Evolutionary conservation across 176 grass and related monocot genomes (phyloP), one percentile per base, ranked within the genome.

Genomic region (Metroxylon sagu): DNA sequence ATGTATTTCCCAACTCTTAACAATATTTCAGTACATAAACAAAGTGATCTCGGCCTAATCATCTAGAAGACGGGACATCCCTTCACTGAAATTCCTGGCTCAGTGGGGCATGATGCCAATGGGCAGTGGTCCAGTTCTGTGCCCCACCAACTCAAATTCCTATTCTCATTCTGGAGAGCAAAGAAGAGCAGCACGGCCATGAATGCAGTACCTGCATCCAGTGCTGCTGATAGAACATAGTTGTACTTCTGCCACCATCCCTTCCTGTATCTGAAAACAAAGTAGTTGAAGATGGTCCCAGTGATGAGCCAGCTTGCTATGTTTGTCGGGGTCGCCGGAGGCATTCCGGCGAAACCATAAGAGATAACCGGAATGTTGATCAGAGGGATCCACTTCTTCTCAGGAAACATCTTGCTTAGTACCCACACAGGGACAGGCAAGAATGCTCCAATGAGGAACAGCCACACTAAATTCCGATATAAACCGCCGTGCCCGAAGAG

Each of bases 181-280:
- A 97, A 91, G 84, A 97, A 97, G 56, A 97, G 83, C 55, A 97
- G 84, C 69, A 97, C 93, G 3, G 87, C 93, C 93, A 97, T 97
- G 81, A 85, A 97, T 2, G 93, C 93, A 0, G 93, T 97, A 26
- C 93, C 93, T 1, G 93, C 93, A 62, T 97, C 93, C 55, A 97
- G 82, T 63, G 93, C 93, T 16, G 93, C 93, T 5, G 92, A 97
- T 15, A 97, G 64, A 70, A 97, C 87, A 82, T 97, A 97, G 72
- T 97, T 97, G 76, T 97, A 97, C 70, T 80, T 88, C 81, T 91
- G 80, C 93, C 93, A 97, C 93, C 93, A 97, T 3, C 68, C 76
- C 71, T 91, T 97, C 43, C 87, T 76, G 78, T 88, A 97, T 17
- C 66, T 79, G 81, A 97, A 97, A 3, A 97, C 87, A 62, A 92